These are phyloP conservation scores for Orbilia javanica DNA, from an alignment of 2,329 filamentous ascomycete species.

Conservation along the genomic window DNA sequence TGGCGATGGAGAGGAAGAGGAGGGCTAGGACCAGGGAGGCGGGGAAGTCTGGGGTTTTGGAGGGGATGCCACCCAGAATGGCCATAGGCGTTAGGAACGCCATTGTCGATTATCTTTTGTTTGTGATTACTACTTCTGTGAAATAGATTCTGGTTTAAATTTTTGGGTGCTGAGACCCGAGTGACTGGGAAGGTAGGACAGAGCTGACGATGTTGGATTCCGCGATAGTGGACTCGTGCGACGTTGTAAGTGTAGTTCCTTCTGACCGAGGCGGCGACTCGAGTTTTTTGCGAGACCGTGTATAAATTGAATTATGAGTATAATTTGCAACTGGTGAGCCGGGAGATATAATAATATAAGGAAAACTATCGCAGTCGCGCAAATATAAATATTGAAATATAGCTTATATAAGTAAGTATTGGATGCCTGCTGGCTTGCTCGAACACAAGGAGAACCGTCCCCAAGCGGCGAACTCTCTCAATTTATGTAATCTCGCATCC, in stretches of 20 bases:
- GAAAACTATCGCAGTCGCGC: slow-evolving; percentile 1
- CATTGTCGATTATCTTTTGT: not conserved
- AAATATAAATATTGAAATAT: too few relatives aligned
- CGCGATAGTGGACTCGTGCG: slow-evolving; percentile 12
- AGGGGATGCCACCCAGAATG: slow-evolving; percentile 44
- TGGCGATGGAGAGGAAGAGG: slow-evolving; percentile 45
- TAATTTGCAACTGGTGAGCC: not conserved
- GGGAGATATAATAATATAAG: not conserved
- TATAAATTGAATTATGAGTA: not conserved
- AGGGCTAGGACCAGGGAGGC: slow-evolving; percentile 53
- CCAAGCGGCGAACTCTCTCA: slow-evolving; percentile 11
- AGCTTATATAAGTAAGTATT: too few relatives aligned
- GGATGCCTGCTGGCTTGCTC: too few relatives aligned
- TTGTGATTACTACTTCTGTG: not conserved
- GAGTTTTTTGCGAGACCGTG: not conserved
- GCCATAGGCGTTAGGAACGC: slow-evolving; percentile 34
- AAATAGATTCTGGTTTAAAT: not conserved
- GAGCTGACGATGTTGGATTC: not conserved
- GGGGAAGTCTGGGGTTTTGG: slow-evolving; percentile 55
- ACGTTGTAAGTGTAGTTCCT: not conserved
- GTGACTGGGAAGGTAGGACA: not conserved
- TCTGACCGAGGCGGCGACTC: not conserved
- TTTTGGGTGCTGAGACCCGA: slow-evolving; percentile 5
- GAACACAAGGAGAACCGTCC: not conserved
- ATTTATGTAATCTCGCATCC: slow-evolving; percentile 19